Evolutionary conservation across 768 basidiomycete species (phyloP).

Genomic region (Coprinopsis sp.): DNA sequence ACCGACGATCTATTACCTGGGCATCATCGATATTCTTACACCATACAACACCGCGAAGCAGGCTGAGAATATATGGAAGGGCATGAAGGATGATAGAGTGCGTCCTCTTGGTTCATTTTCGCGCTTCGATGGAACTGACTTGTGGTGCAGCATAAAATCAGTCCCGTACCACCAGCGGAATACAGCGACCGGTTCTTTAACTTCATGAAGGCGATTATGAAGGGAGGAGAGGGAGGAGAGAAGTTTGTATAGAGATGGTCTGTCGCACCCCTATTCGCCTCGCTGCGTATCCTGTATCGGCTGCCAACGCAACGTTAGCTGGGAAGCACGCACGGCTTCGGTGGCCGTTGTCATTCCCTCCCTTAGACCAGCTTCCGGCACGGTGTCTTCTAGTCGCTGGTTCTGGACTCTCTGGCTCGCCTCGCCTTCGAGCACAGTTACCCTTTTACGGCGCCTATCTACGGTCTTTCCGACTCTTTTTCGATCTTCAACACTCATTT

Average conservation of each 20-base stretch:
- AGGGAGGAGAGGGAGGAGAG: slow-evolving; percentile 66
- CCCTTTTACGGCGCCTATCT: too few relatives aligned
- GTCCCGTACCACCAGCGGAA: slow-evolving; percentile 82
- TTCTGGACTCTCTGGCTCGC: too few relatives aligned
- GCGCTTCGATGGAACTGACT: neutral
- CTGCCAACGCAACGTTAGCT: too few relatives aligned
- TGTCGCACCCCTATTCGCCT: too few relatives aligned
- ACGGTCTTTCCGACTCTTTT: neutral
- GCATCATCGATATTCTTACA: slow-evolving; percentile 95
- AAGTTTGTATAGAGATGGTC: slow-evolving; percentile 26
- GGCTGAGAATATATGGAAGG: slow-evolving; percentile 92
- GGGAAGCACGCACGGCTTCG: too few relatives aligned
- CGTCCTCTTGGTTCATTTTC: slow-evolving; percentile 29
- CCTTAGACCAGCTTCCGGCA: too few relatives aligned
- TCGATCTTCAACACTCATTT: neutral
- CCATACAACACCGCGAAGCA: slow-evolving; percentile 78
- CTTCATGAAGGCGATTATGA: slow-evolving; percentile 84
- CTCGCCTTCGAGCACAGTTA: too few relatives aligned
- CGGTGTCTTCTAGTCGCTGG: too few relatives aligned
- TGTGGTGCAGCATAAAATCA: slow-evolving; percentile 79
- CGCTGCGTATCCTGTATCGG: too few relatives aligned
- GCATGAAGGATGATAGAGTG: slow-evolving; percentile 80
- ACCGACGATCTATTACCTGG: slow-evolving; percentile 85
- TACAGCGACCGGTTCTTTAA: slow-evolving; percentile 86
- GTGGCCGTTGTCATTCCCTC: too few relatives aligned